These are phyloP conservation scores for Coemansia sp. DNA, from an alignment of 192 early-diverging fungal species.

Conservation along the genomic window DNA sequence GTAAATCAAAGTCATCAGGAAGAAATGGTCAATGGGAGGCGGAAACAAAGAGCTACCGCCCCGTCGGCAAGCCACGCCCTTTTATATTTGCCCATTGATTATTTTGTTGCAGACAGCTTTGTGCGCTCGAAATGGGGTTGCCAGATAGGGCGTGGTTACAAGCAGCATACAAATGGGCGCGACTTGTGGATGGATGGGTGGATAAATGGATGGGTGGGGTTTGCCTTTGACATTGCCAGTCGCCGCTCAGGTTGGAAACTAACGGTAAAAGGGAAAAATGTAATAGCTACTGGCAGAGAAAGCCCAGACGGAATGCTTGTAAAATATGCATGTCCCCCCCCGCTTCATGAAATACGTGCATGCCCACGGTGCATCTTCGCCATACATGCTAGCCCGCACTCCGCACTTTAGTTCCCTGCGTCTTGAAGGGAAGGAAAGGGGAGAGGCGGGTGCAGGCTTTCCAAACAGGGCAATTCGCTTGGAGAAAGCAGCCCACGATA, in stretches of 20 bases:
- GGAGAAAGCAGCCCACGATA: no score
- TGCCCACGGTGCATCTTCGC: neutral
- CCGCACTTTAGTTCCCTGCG: neutral
- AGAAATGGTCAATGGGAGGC: conserved; percentile 2
- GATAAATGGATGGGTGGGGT: neutral
- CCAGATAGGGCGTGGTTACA: neutral
- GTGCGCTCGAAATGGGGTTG: no score
- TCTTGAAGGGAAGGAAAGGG: neutral
- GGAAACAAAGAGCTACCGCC: conserved; percentile 3
- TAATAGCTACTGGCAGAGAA: neutral
- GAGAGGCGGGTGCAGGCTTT: no score
- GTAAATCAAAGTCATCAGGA: neutral
- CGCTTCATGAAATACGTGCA: conserved; percentile 6
- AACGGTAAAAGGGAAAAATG: neutral
- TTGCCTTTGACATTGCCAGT: neutral
- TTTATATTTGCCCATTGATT: neutral
- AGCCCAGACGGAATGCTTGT: neutral
- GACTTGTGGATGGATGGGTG: neutral
- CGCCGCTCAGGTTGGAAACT: neutral
- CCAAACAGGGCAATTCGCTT: no score
- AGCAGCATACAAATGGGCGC: neutral
- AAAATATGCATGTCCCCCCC: conserved; percentile 22
- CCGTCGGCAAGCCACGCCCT: conserved; percentile 36
- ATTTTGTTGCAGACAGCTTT: neutral
- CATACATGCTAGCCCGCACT: neutral